Conservation (phyloP, 768 basidiomycete species). For the Tephrocybe rancida region DNA sequence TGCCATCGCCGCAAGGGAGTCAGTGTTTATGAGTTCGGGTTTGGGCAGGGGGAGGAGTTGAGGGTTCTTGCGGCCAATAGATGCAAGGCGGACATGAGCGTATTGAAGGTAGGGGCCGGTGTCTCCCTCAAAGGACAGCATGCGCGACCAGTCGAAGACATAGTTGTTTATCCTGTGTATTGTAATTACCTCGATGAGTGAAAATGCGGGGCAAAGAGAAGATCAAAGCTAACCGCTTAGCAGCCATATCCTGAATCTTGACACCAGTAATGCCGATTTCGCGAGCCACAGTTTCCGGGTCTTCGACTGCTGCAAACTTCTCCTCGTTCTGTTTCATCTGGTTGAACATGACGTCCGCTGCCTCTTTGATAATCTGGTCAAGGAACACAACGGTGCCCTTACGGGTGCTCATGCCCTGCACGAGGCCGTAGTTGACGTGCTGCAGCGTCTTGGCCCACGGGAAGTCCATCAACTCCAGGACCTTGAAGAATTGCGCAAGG, state of each 20-base stretch:
- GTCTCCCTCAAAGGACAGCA: conserved; percentile 96
- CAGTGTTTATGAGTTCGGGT: conserved; percentile 66
- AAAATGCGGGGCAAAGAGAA: conserved; percentile 3
- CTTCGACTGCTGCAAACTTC: conserved; percentile 86
- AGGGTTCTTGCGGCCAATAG: conserved; percentile 91
- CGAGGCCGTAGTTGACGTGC: conserved; percentile 91
- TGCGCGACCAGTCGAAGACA: conserved; percentile 91
- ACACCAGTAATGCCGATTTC: conserved; percentile 95
- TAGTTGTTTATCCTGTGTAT: conserved; percentile 87
- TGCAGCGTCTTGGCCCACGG: conserved; percentile 82
- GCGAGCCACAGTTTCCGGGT: conserved; percentile 76
- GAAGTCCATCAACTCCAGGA: conserved; percentile 87
- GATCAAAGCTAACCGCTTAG: conserved; percentile 67
- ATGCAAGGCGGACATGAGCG: conserved; percentile 90
- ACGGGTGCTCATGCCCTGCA: conserved; percentile 93
- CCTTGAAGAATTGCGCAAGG: conserved; percentile 90
- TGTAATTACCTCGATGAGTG: not conserved
- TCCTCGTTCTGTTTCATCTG: conserved; percentile 95
- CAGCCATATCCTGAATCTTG: conserved; percentile 98
- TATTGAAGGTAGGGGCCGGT: conserved; percentile 97
- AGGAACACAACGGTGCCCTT: conserved; percentile 96
- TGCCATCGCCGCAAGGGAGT: conserved; percentile 63
- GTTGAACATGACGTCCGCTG: conserved; percentile 89
- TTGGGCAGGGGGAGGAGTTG: conserved; percentile 78
- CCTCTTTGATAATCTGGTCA: conserved; percentile 90